These are phyloP conservation scores for Musa balbisiana DNA, from an alignment of 202 grass and related monocot species.

Conservation along the genomic window DNA sequence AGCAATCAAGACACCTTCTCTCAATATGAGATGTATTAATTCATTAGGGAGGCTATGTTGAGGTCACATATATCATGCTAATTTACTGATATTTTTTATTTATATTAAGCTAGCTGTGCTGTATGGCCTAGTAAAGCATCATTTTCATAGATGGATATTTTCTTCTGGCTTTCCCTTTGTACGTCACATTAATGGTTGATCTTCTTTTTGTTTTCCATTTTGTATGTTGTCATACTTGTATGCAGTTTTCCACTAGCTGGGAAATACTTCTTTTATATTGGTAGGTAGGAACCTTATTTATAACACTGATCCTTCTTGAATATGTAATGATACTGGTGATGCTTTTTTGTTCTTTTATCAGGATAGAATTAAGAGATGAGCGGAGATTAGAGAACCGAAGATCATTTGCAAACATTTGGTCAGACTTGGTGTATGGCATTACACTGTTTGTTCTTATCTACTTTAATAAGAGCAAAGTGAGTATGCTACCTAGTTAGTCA, in stretches of 20 bases:
- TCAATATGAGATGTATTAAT: too few species aligned
- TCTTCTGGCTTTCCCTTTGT: too few species aligned
- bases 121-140: too few species aligned
- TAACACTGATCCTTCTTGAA: not conserved
- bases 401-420: conserved; percentile 93
- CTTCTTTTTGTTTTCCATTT: too few species aligned
- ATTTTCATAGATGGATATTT: too few species aligned
- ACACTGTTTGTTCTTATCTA: conserved; percentile 75
- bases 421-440: conserved; percentile 72
- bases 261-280: not conserved
- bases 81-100: too few species aligned
- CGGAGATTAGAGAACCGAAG: conserved; percentile 84
- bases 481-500: conserved; percentile 25
- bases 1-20: too few species aligned
- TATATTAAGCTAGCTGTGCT: too few species aligned
- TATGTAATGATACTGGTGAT: conserved; percentile 10
- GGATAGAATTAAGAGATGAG: conserved; percentile 86
- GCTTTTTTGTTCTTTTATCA: conserved; percentile 35
- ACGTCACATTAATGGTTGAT: too few species aligned
- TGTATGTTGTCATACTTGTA: too few species aligned
- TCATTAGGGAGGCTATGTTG: too few species aligned
- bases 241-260: not conserved
- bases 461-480: conserved; percentile 89
- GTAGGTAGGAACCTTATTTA: not conserved
- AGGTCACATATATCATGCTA: too few species aligned